Conservation (phyloP, 208 protist species). For the Wallacemonas sp. region DNA sequence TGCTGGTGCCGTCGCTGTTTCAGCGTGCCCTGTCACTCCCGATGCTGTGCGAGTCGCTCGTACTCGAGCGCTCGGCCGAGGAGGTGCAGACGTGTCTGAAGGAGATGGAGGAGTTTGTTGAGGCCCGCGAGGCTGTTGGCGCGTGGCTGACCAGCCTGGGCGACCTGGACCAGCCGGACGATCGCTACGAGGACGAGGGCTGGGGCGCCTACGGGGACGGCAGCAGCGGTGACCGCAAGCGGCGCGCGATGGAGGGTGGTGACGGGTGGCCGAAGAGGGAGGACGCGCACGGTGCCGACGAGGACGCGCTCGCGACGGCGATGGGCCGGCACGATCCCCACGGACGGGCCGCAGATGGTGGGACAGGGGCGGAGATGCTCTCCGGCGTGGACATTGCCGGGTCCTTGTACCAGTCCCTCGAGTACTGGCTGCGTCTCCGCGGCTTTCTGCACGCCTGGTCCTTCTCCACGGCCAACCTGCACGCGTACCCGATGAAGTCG, state of each 20-base stretch:
- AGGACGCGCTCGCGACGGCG: not conserved
- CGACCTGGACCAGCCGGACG: conserved; percentile 24
- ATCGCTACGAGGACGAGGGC: conserved; percentile 31
- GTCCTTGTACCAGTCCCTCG: conserved; percentile 45
- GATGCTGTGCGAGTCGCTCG: conserved; percentile 71
- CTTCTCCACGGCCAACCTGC: conserved; percentile 56
- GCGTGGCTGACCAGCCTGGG: conserved; percentile 40
- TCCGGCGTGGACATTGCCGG: conserved; percentile 33
- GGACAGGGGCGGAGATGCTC: not conserved
- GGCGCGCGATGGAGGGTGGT: conserved; percentile 14
- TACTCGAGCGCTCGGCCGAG: conserved; percentile 72
- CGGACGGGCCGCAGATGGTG: no score
- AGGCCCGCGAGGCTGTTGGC: conserved; percentile 49
- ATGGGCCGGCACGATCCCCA: not conserved
- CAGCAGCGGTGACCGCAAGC: conserved; percentile 17
- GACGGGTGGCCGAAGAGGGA: conserved; percentile 5
- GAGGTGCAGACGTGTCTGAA: conserved; percentile 63
- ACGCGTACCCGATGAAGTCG: conserved; percentile 54
- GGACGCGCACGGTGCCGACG: not conserved
- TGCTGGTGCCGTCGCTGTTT: conserved; percentile 60
- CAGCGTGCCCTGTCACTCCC: conserved; percentile 39
- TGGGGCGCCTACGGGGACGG: conserved; percentile 26
- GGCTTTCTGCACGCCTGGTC: conserved; percentile 69
- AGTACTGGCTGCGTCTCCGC: conserved; percentile 76
- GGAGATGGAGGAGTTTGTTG: conserved; percentile 76